Base-by-base conservation (phyloP, 148 eudicot species). In the Mesembryanthemum crystallinum region DNA sequence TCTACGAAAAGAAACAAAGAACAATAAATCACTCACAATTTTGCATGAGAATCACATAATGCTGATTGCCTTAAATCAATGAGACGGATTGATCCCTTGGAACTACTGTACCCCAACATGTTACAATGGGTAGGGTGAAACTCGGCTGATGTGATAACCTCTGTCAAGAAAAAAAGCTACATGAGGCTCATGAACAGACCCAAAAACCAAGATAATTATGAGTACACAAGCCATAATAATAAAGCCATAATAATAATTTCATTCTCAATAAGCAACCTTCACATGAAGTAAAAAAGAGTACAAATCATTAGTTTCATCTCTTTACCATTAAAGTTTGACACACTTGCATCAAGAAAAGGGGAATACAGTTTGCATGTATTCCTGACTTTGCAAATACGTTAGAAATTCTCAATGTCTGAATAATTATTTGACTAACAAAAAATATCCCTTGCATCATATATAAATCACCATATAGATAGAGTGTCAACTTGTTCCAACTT, bases 61-160 rank as follows among this genome's bases (percentile, higher is more conserved):
- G 92, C 96, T 78, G 92, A 89, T 80, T 91, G 92, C 62, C 96
- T 90, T 83, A 91, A 83, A 85, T 91, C 92, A 73, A 91, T 85
- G 67, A 91, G 91, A 42, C 92, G 92, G 60, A 91, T 86, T 49
- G 87, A 87, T 59, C 96, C 92, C 81, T 89, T 91, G 72, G 96
- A 91, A 64, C 96, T 91, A 85, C 92, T 87, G 76, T 91, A 91
- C 15, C 92, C 96, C 84, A 91, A 86, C 57, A 71, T 91, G 78
- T 91, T 87, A 84, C 96, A 91, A 73, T 89, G 92, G 57, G 78
- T 80, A 60, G 92, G 96, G 82, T 91, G 96, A 81, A 91, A 91
- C 82, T 91, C 96, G 28, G 92, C 92, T 67, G 92, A 89, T 42
- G 96, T 91, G 73, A 91, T 91, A 76, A 89, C 96, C 92, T 91